These are phyloP conservation scores for Balakata baccata DNA, from an alignment of 345 rosid genomes.

Conservation along the genomic window DNA sequence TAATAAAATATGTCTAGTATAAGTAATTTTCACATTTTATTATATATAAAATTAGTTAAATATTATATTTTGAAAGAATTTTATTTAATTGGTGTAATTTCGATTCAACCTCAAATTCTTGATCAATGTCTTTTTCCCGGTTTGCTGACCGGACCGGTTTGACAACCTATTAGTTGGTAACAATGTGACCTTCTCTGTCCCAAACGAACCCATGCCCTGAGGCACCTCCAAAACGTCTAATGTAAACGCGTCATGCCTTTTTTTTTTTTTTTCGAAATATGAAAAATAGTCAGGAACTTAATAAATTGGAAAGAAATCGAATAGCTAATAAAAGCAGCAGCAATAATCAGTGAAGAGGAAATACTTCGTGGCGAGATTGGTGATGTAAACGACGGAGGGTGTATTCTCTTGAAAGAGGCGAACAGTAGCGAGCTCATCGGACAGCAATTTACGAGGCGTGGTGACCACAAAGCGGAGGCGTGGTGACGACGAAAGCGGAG, in stretches of 20 bases:
- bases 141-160: too few relatives aligned
- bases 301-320: not conserved
- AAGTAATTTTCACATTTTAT: too few relatives aligned
- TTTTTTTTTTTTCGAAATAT: not conserved
- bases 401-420: slow-evolving; percentile 89
- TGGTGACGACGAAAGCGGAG: slow-evolving; percentile 63
- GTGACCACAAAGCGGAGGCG: slow-evolving; percentile 68
- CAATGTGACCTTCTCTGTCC: slow-evolving; percentile 81
- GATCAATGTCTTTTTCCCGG: too few relatives aligned
- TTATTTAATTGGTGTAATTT: too few relatives aligned
- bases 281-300: not conserved
- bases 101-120: too few relatives aligned
- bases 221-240: slow-evolving; percentile 95
- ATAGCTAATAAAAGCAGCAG: not conserved
- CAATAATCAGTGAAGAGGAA: not conserved
- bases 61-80: too few relatives aligned
- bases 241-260: slow-evolving; percentile 92
- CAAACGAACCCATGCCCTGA: slow-evolving; percentile 94
- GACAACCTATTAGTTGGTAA: too few relatives aligned
- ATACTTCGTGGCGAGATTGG: slow-evolving; percentile 83
- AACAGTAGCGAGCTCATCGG: slow-evolving; percentile 90
- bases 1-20: too few relatives aligned
- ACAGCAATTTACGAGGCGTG: slow-evolving; percentile 62
- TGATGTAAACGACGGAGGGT: slow-evolving; percentile 93
- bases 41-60: too few relatives aligned